These are phyloP conservation scores for Gnomoniopsis smithogilvyi DNA, from an alignment of 2,329 filamentous ascomycete species.

Conservation along the genomic window DNA sequence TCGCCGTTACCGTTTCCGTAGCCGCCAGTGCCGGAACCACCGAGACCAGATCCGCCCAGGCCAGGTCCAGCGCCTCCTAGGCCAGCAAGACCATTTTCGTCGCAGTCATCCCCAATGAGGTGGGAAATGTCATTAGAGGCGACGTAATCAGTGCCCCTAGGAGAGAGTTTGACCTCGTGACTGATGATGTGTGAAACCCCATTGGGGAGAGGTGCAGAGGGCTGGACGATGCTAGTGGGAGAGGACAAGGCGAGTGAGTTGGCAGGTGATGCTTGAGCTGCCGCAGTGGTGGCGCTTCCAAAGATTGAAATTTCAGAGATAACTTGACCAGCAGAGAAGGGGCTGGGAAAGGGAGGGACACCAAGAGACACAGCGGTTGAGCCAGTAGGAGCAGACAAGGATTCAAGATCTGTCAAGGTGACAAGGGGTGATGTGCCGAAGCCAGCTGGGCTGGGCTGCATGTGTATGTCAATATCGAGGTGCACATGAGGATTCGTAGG, in stretches of 20 bases:
- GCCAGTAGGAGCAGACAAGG: neutral
- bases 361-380: neutral
- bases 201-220: neutral
- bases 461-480: constrained; percentile 15
- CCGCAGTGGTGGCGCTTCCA: neutral
- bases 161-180: constrained; percentile 4
- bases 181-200: neutral
- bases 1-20: neutral
- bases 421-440: neutral
- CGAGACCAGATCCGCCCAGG: neutral
- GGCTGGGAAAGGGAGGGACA: neutral
- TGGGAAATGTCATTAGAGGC: constrained; percentile 1
- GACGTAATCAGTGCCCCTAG: neutral
- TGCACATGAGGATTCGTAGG: constrained; percentile 5
- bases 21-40: neutral
- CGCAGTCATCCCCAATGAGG: neutral
- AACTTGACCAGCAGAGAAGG: neutral
- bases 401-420: neutral
- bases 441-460: neutral
- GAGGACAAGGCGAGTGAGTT: constrained; percentile 4
- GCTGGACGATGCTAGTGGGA: neutral
- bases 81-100: constrained; percentile 7
- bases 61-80: constrained; percentile 3
- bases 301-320: constrained; percentile 3
- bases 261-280: constrained; percentile 3